phyloP scores from a whole-genome alignment of 129 eudicot genomes.

The Centella asiatica region DNA sequence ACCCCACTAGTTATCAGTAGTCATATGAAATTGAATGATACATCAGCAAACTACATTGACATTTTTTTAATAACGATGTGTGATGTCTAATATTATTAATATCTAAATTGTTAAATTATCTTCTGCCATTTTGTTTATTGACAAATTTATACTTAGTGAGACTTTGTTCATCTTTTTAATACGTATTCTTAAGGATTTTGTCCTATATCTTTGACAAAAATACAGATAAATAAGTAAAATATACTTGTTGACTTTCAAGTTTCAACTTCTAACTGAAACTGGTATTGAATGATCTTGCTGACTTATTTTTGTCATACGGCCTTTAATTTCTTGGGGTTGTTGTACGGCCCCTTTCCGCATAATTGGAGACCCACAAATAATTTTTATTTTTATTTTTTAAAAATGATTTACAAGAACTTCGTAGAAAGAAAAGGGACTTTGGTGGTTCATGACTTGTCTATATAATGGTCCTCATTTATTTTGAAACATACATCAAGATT shows the following conservation, averaged over 20 bases:
- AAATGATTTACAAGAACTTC: not conserved
- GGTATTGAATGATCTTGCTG: constrained; percentile 28
- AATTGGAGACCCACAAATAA: constrained; percentile 5
- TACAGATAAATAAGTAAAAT: constrained; percentile 15
- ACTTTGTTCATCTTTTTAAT: constrained; percentile 1
- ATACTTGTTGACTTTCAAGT: constrained; percentile 23
- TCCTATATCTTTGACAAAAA: not conserved
- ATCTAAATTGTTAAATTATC: too few species aligned
- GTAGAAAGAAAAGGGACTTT: not conserved
- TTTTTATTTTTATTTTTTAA: not conserved
- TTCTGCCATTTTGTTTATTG: too few species aligned
- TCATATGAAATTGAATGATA: too few species aligned
- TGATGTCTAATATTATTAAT: too few species aligned
- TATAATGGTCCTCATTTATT: not conserved
- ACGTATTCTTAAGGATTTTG: too few species aligned
- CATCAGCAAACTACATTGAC: too few species aligned
- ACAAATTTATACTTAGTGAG: not conserved
- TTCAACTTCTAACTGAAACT: constrained; percentile 17
- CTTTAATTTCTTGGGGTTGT: constrained; percentile 27
- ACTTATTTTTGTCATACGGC: constrained; percentile 32
- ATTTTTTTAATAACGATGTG: too few species aligned
- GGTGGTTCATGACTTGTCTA: not conserved
- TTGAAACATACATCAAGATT: not conserved
- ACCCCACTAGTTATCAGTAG: not conserved
- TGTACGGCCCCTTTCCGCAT: constrained; percentile 13